These are phyloP conservation scores for Euphorbia celastroides DNA, from an alignment of 441 rosid genomes.

Conservation along the genomic window DNA sequence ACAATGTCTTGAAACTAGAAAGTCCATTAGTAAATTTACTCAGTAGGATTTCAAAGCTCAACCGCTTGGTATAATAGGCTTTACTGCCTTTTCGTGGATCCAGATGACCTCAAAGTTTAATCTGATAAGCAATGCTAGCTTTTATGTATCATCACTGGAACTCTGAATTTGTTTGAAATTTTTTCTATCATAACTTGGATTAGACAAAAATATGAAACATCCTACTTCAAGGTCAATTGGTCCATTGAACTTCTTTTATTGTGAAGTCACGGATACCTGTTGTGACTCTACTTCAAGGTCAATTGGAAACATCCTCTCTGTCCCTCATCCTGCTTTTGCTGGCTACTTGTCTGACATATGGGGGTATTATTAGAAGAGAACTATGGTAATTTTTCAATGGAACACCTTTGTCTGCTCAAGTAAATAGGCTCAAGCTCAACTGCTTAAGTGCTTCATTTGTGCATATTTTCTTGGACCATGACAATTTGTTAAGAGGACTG, in stretches of 20 bases:
- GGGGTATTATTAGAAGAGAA: background rate
- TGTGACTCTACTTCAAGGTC: no score
- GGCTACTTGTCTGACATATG: no score
- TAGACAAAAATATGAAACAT: no score
- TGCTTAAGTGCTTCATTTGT: background rate
- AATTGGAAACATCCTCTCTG: no score
- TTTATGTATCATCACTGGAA: no score
- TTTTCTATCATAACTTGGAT: no score
- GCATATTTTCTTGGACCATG: background rate
- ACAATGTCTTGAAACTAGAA: background rate
- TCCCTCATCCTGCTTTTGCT: no score
- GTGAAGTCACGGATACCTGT: no score
- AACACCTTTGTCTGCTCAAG: constrained; percentile 3
- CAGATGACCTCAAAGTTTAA: background rate
- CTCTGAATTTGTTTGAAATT: no score
- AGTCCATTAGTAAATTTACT: background rate
- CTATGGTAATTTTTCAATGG: background rate
- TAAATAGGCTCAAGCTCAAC: no score
- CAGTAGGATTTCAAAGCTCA: background rate
- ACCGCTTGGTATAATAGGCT: background rate
- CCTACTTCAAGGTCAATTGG: no score
- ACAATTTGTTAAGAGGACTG: background rate
- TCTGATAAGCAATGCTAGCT: background rate
- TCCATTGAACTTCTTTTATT: no score
- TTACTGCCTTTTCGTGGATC: background rate